phyloP scores from a whole-genome alignment of 306 rosid species.

The Luffa acutangula region DNA sequence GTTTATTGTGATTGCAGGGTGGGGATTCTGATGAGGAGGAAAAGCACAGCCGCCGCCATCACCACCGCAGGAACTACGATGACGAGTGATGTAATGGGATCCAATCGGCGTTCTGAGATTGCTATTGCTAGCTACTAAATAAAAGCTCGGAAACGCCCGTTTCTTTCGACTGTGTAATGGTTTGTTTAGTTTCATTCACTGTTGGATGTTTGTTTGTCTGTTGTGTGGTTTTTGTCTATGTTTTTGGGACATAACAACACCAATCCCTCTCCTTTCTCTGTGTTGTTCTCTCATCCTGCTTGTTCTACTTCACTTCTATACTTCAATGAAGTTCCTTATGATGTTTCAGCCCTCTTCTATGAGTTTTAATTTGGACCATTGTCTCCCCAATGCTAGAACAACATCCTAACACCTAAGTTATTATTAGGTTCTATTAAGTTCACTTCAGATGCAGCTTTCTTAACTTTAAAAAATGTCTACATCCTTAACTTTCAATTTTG shows the following conservation, averaged over 20 bases:
- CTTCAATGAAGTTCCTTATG: not conserved
- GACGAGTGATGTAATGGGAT: conserved; percentile 41
- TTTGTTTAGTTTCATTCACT: not conserved
- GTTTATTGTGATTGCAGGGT: conserved; percentile 29
- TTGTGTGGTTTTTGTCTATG: not conserved
- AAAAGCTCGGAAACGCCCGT: not conserved
- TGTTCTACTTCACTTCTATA: not conserved
- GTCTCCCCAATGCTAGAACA: not conserved
- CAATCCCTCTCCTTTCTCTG: not conserved
- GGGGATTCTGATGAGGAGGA: conserved; percentile 41
- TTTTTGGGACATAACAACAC: not conserved
- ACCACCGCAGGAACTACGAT: conserved; percentile 43
- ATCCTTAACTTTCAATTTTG: too few relatives aligned
- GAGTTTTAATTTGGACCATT: not conserved
- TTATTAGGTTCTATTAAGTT: too few relatives aligned
- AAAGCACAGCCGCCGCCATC: conserved; percentile 35
- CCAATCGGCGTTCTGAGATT: not conserved
- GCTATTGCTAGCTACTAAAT: conserved; percentile 2
- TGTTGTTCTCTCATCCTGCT: not conserved
- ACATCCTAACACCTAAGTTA: too few relatives aligned
- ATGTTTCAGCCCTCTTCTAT: not conserved
- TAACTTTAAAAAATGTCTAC: too few relatives aligned
- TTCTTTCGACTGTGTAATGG: not conserved
- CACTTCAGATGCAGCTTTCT: too few relatives aligned
- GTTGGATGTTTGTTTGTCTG: not conserved